Evolutionary conservation across 192 early-diverging fungal genomes (phyloP).

Genomic region (Coemansia sp.): DNA sequence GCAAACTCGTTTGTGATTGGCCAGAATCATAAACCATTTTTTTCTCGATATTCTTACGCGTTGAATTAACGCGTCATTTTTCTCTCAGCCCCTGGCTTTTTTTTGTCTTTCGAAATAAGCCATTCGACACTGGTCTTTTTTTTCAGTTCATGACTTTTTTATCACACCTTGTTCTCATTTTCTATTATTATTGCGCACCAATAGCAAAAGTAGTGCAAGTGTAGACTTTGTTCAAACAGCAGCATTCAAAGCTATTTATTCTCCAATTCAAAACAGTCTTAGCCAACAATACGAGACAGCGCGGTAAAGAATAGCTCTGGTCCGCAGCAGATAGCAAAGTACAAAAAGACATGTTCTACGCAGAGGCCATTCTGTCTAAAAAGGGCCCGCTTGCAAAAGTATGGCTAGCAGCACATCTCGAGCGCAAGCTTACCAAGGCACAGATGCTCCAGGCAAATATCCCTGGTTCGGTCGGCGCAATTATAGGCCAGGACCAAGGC

Average conservation of each 20-base stretch:
- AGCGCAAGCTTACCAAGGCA: conserved; percentile 92
- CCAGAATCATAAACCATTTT: too few species aligned
- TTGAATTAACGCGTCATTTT: too few species aligned
- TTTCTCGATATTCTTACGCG: too few species aligned
- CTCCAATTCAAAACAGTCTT: neutral
- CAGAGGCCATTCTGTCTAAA: conserved; percentile 77
- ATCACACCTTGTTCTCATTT: too few species aligned
- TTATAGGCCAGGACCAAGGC: conserved; percentile 72
- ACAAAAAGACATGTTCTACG: conserved; percentile 64
- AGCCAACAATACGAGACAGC: neutral
- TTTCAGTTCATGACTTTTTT: too few species aligned
- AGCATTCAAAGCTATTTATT: neutral
- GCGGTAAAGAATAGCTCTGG: neutral
- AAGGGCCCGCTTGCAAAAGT: conserved; percentile 92
- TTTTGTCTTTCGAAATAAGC: too few species aligned
- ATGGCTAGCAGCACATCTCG: conserved; percentile 98
- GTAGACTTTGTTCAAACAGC: too few species aligned
- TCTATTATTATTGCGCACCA: too few species aligned
- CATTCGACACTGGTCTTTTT: too few species aligned
- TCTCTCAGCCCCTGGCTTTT: too few species aligned
- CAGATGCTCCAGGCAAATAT: conserved; percentile 96
- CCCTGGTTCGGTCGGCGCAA: conserved; percentile 80
- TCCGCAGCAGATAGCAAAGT: neutral
- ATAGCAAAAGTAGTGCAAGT: too few species aligned
- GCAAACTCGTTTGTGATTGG: too few species aligned